Conservation (phyloP, 2,329 filamentous ascomycete genomes). For the Diaporthe ilicicola region DNA sequence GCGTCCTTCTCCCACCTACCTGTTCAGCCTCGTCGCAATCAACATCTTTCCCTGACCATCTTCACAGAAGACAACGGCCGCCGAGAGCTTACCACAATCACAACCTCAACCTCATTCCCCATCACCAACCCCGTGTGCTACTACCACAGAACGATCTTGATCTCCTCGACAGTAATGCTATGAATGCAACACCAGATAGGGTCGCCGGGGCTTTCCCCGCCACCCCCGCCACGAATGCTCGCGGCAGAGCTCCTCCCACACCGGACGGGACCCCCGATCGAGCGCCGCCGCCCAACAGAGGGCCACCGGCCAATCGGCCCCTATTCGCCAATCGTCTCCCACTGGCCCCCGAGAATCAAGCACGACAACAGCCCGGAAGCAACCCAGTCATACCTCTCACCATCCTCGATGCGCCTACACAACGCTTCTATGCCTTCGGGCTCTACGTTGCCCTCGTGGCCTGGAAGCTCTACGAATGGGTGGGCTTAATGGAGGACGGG, state of each 20-base stretch:
- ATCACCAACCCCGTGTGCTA: not conserved
- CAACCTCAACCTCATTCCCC: not conserved
- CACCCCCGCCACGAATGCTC: conserved; percentile 34
- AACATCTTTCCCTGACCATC: conserved; percentile 10
- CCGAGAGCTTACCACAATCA: conserved; percentile 30
- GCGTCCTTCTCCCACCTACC: not conserved
- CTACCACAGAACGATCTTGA: not conserved
- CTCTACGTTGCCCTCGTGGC: conserved; percentile 79
- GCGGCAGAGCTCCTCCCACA: conserved; percentile 31
- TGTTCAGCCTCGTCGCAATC: not conserved
- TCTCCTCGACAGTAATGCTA: conserved; percentile 31
- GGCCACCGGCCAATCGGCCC: not conserved
- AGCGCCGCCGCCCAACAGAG: conserved; percentile 12
- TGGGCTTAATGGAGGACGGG: conserved; percentile 79
- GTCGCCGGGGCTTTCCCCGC: conserved; percentile 33
- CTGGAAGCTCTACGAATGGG: conserved; percentile 90
- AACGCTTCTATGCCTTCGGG: conserved; percentile 86
- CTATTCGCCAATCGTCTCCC: conserved; percentile 39
- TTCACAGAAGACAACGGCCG: conserved; percentile 32
- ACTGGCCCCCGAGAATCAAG: conserved; percentile 57
- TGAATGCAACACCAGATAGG: conserved; percentile 33
- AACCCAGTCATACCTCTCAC: conserved; percentile 81
- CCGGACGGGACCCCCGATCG: conserved; percentile 18
- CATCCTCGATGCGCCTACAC: conserved; percentile 87
- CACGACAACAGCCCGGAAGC: conserved; percentile 40